A percentile compares a stretch with the other conserved stretches of the same genome.
These are phyloP conservation scores for Cardamine chenopodiifolia DNA, from an alignment of 345 rosid genomes.

Conservation along the genomic window DNA sequence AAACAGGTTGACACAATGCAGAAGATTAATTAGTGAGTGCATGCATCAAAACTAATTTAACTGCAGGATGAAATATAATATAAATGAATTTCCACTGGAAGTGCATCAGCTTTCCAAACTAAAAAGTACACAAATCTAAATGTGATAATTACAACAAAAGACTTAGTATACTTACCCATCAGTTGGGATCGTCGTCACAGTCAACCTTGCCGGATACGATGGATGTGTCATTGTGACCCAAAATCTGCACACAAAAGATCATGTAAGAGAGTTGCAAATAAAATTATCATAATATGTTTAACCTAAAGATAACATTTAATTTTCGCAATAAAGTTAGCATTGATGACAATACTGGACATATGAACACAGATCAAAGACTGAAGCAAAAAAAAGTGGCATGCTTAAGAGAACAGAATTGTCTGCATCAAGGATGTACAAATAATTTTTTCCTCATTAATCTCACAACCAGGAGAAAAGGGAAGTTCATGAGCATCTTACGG, in stretches of 20 bases:
- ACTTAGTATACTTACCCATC: slow-evolving; percentile 69
- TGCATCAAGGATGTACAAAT: background rate
- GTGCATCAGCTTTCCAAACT: slow-evolving; percentile 1
- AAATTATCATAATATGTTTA: background rate
- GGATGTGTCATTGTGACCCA: slow-evolving; percentile 68
- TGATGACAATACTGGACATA: background rate
- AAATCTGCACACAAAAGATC: slow-evolving; percentile 56
- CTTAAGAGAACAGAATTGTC: background rate
- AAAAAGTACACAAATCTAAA: background rate
- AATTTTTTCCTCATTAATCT: background rate
- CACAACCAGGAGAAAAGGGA: background rate
- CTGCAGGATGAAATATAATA: background rate
- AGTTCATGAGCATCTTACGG: slow-evolving; percentile 61
- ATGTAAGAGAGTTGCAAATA: slow-evolving; percentile 7
- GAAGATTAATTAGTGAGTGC: background rate
- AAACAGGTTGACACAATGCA: background rate
- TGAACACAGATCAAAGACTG: slow-evolving; percentile 1
- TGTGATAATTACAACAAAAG: background rate
- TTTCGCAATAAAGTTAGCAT: background rate
- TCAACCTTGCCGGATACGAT: slow-evolving; percentile 64
- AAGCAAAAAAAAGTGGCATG: slow-evolving; percentile 3
- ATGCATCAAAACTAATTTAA: background rate
- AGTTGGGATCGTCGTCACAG: slow-evolving; percentile 55
- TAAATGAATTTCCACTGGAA: background rate
- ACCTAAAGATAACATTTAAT: background rate